Evolutionary conservation across 2,329 filamentous ascomycete species (phyloP), one percentile per base, ranked within the genome.

Genomic region (Calonectria leucothoes): DNA sequence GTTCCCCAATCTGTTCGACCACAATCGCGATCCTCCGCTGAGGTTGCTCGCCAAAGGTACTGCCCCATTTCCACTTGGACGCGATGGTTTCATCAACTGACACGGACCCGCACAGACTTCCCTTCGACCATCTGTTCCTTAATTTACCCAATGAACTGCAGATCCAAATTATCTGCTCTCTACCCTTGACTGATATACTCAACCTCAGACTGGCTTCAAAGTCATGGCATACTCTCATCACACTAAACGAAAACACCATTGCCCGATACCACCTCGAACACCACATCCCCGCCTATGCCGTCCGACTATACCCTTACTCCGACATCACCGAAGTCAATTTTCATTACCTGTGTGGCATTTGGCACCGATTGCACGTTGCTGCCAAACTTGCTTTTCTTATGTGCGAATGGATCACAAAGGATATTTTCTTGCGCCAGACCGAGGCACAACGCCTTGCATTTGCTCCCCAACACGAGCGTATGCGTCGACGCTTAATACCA

Each of bases 361-460:
- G 91, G 91, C 91, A 93, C 80, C 88, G 91, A 23, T 82, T 93
- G 2, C 91, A 93, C 78, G 91, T 93, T 31, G 90, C 91, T 15
- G 88, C 90, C 12, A 93, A 93, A 81, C 82, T 93, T 17, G 88
- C 91, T 0, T 88, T 87, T 71, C 83, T 91, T 66, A 93, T 93
- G 82, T 91, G 90, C 75, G 89, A 92, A 76, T 91, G 91, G 88
- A 90, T 92, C 17, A 91, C 89, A 4, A 92, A 92, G 76, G 91
- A 93, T 74, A 91, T 93, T 15, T 93, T 93, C 75, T 81, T 93
- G 20, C 86, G 90, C 66, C 89, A 87, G 23, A 91, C 90, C 0
- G 89, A 90, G 72, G 82, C 86, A 5, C 88, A 91, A 79, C 87
- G 86, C 71, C 81, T 82, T 25, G 90, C 91, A 61, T 93, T 93